These are phyloP conservation scores for Tulasnella sp. DNA, from an alignment of 768 basidiomycete species.

Conservation along the genomic window DNA sequence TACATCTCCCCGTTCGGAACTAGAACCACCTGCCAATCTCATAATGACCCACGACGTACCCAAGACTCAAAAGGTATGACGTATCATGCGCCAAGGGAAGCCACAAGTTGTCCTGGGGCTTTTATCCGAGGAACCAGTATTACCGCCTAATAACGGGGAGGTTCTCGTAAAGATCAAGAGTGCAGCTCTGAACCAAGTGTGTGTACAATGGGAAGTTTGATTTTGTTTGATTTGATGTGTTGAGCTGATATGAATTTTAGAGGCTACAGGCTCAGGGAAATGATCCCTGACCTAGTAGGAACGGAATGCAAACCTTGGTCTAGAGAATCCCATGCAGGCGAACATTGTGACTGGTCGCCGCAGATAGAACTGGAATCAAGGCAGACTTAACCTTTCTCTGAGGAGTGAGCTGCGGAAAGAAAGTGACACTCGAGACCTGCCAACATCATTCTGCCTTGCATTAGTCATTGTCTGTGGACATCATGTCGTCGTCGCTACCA, in stretches of 20 bases:
- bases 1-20: no score
- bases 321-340: no score
- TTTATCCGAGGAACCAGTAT: slow-evolving; percentile 24
- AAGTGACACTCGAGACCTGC: no score
- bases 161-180: slow-evolving; percentile 43
- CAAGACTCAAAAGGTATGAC: slow-evolving; percentile 24
- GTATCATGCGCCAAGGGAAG: slow-evolving; percentile 22
- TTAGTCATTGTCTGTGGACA: not conserved
- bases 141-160: slow-evolving; percentile 31
- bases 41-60: no score
- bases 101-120: slow-evolving; percentile 27
- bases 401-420: no score
- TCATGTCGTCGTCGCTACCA: not conserved
- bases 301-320: no score
- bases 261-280: slow-evolving; percentile 46
- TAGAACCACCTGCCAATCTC: no score
- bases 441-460: no score
- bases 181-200: slow-evolving; percentile 61
- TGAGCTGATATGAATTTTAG: slow-evolving; percentile 27
- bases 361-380: no score
- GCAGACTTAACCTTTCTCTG: no score
- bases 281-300: slow-evolving; percentile 40
- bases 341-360: no score
- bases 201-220: not conserved
- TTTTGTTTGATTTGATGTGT: not conserved